A percentile compares a stretch with the other conserved stretches of the same genome.
Evolutionary conservation across 1,284 basidiomycete genomes (phyloP).

Genomic region (Mycosarcoma mackinlayi): DNA sequence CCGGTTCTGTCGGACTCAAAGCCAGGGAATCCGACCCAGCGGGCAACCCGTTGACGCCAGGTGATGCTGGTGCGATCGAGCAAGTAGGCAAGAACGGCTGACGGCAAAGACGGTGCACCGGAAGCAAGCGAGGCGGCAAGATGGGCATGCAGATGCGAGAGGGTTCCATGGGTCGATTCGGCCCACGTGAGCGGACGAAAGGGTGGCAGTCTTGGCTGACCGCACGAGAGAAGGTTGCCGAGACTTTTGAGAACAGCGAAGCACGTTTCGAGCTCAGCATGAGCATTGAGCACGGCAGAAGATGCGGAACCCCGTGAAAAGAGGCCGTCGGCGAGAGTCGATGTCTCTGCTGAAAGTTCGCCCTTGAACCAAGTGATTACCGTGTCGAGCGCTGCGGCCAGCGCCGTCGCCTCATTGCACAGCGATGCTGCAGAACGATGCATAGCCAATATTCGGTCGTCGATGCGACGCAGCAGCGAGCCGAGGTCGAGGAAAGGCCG

Average conservation of each 20-base stretch:
- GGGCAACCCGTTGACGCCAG: constrained; percentile 44
- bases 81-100: constrained; percentile 39
- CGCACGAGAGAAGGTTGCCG: constrained; percentile 34
- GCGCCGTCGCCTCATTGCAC: constrained; percentile 43
- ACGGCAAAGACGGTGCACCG: constrained; percentile 26
- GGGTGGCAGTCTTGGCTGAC: constrained; percentile 30
- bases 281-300: constrained; percentile 36
- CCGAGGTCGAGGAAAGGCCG: constrained; percentile 40
- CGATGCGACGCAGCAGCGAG: constrained; percentile 43
- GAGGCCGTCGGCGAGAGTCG: constrained; percentile 1
- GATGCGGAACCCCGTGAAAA: neutral
- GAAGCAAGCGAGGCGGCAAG: constrained; percentile 45
- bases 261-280: constrained; percentile 36
- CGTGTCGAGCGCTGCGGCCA: constrained; percentile 39
- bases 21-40: constrained; percentile 57
- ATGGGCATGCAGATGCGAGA: constrained; percentile 52
- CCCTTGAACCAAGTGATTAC: constrained; percentile 48
- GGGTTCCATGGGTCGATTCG: constrained; percentile 21
- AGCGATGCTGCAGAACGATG: constrained; percentile 11
- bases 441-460: constrained; percentile 30
- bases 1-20: constrained; percentile 36
- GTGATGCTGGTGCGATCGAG: constrained; percentile 41
- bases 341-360: constrained; percentile 29
- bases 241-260: constrained; percentile 29
- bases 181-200: constrained; percentile 40